Conservation (phyloP, 2,329 filamentous ascomycete species). For the Colletotrichum tropicale region DNA sequence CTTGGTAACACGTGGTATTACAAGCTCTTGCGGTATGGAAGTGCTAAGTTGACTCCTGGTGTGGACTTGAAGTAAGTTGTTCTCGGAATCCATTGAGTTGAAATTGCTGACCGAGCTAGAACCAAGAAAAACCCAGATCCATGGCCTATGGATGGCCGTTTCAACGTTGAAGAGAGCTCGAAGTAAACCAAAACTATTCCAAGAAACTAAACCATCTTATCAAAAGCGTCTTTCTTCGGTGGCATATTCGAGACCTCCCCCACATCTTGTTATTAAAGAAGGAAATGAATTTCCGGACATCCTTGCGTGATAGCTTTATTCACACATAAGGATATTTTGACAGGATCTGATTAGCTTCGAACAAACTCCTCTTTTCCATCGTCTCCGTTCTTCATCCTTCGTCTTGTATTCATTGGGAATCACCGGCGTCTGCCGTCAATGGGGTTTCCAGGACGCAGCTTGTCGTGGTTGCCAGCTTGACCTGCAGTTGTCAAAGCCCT, state of each 20-base stretch:
- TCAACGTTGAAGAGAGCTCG: slow-evolving; percentile 5
- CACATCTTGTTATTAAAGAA: not conserved
- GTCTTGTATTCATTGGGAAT: not conserved
- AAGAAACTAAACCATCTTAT: not conserved
- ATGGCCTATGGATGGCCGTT: slow-evolving; percentile 24
- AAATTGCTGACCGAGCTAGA: not conserved
- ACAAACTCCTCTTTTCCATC: not conserved
- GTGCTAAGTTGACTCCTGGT: not conserved
- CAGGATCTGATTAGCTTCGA: not conserved
- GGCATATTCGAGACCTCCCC: not conserved
- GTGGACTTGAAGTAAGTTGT: slow-evolving; percentile 12
- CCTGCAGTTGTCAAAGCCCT: not conserved
- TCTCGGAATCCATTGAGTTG: accelerated
- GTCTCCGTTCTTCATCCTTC: not conserved
- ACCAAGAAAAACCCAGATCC: slow-evolving; percentile 16
- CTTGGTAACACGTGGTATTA: slow-evolving; percentile 23
- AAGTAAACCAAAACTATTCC: not conserved
- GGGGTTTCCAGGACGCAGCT: not conserved
- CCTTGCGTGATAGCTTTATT: not conserved
- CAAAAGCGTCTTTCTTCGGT: not conserved
- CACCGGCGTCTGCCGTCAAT: not conserved
- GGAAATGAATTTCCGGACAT: not conserved
- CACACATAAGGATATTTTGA: not conserved
- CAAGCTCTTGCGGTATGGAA: slow-evolving; percentile 18
- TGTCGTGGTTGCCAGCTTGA: not conserved